Conservation (phyloP, 1,139 yeast genomes). For the Diutina sp. region DNA sequence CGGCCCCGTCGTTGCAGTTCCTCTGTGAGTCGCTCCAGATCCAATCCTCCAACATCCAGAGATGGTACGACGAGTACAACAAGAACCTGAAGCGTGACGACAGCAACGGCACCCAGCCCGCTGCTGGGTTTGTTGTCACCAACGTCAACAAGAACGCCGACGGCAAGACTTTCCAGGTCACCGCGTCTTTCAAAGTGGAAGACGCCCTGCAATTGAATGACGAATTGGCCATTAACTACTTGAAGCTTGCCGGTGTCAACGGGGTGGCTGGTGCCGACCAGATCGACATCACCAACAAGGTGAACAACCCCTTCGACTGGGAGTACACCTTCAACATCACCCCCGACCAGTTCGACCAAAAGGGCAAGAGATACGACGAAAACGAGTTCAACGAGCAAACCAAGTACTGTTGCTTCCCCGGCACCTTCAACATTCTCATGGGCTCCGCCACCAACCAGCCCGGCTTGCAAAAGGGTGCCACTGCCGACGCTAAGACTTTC, state of each 20-base stretch:
- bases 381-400: neutral
- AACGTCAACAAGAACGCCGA: neutral
- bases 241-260: neutral
- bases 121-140: neutral
- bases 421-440: neutral
- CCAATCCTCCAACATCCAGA: neutral
- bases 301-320: slow-evolving; percentile 1
- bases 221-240: neutral
- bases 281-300: neutral
- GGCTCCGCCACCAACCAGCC: neutral
- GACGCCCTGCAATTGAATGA: neutral
- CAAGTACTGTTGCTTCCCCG: neutral
- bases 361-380: neutral
- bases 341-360: neutral
- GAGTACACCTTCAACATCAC: neutral
- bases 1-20: neutral
- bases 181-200: neutral
- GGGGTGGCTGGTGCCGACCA: neutral
- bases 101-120: neutral
- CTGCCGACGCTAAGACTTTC: neutral
- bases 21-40: neutral
- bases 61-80: neutral
- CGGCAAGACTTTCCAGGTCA: slow-evolving; percentile 1
- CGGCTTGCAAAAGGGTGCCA: neutral
- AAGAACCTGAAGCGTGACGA: neutral